Evolutionary conservation across 306 rosid species (phyloP).

Genomic region (Malus sieversii): DNA sequence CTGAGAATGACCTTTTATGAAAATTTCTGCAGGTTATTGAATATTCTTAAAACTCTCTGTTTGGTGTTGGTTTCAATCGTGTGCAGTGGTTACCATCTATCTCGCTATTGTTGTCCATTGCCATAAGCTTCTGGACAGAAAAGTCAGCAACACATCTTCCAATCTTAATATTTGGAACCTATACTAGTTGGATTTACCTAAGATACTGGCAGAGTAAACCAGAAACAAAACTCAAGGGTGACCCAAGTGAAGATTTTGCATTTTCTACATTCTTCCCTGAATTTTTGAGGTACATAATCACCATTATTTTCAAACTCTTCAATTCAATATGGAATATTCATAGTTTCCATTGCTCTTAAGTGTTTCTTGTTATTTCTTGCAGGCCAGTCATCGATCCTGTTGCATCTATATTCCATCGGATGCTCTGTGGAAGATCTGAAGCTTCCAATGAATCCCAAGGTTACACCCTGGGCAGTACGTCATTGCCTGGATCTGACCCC

Average conservation of each 20-base stretch:
- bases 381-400: conserved; percentile 84
- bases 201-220: conserved; percentile 90
- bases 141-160: conserved; percentile 80
- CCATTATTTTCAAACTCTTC: conserved; percentile 5
- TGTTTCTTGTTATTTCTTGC: conserved; percentile 21
- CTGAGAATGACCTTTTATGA: neutral
- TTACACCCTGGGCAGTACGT: conserved; percentile 43
- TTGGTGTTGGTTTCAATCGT: conserved; percentile 19
- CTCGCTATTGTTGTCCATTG: conserved; percentile 42
- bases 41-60: conserved; percentile 19
- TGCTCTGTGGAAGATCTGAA: conserved; percentile 81
- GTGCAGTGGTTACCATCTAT: conserved; percentile 87
- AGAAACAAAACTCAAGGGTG: conserved; percentile 83
- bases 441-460: conserved; percentile 41
- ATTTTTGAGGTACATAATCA: conserved; percentile 40
- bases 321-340: neutral
- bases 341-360: conserved; percentile 6
- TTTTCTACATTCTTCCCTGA: conserved; percentile 93
- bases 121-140: conserved; percentile 52
- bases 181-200: conserved; percentile 93
- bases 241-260: conserved; percentile 93
- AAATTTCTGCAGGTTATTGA: neutral
- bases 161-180: conserved; percentile 71
- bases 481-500: conserved; percentile 86
- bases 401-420: conserved; percentile 71